Evolutionary conservation across 2,329 filamentous ascomycete species (phyloP), one percentile per base, ranked within the genome.

Genomic region (Lachnellula suecica): DNA sequence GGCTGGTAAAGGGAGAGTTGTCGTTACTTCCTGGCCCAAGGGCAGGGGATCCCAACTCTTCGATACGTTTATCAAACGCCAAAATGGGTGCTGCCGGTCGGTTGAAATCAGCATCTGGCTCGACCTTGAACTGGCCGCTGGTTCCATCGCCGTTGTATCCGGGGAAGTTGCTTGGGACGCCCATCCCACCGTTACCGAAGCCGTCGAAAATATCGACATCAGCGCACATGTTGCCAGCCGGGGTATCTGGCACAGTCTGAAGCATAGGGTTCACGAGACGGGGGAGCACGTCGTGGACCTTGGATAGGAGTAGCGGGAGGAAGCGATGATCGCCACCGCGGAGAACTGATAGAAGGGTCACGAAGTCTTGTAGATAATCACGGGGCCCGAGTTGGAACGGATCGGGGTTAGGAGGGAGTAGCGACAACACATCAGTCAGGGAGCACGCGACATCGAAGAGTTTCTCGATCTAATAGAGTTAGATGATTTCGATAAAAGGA

Each of bases 271-370:
- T 83, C 52, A 77, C 75, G 15, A 86, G 72, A 13, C 77, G 76
- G 7, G 87, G 87, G 3, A 92, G 72, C 3, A 87, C 78, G 38
- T 93, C 87, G 55, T 85, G 79, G 35, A 93, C 80, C 72, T 93
- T 94, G 67, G 80, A 81, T 50, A 94, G 72, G 1, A 96, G 77
- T 0, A 95, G 77, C 2, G 89, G 89, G 13, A 93, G 74, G 66
- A 91, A 94, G 47, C 87, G 85, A 56, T 87, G 81, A 51, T 92
- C 81, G 6, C 89, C 89, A 52, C 83, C 85, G n/a, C 88, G 87
- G 17, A 94, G 78, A 8, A 83, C 75, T 2, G 85, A 84, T 2
- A 91, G 75, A 8, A 91, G 77, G 53, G 80, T 82, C 37, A 89
- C 72, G 25, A 92, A 78, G 53, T 87, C 80, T 54, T 83, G 83